Evolutionary conservation across 805 yeast genomes (phyloP), one percentile per base, ranked within the genome.

Genomic region (Saccharomycopsis fermentans): DNA sequence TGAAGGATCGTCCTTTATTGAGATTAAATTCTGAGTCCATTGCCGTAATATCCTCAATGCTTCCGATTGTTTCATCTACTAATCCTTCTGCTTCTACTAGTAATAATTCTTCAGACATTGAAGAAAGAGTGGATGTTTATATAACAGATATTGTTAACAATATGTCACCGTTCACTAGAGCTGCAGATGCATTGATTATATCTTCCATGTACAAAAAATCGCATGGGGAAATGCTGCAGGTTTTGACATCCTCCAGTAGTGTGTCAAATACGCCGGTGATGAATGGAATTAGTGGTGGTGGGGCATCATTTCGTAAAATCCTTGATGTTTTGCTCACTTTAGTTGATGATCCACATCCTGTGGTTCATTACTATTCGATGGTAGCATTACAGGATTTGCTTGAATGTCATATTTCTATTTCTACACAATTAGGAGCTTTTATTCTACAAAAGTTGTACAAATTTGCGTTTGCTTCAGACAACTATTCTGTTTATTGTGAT

Each of bases 301-400:
- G 50, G 3, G 50, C 50, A 11, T 74, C 75, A 35, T 72, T 79
- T 58, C 67, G 71, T 54, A 67, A 79, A 3, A 78, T 85, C 3
- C 74, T 78, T 58, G 82, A 82, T 37, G 81, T 89, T 4, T 66
- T 83, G 2, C 69, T 77, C 40, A 83, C 87, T 16, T 74, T 92
- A 32, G 69, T 84, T 3, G 72, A 72, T 21, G 98, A 92, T 69
- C 91, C 96, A 0, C 92, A 91, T 67, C 96, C 97, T 0, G 73
- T 81, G 1, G 90, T 94, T 17, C 91, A 88, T 67, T 77, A 81
- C 57, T 85, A 90, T 77, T 77, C 92, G 0, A 68, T 90, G 64
- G 79, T 78, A 53, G 79, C 94, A 0, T 67, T 86, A 50, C 70
- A 79, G 2, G 71, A 78, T 0, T 68, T 87, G 12, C 73, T 90